Evolutionary conservation across 768 basidiomycete genomes (phyloP).

Genomic region (Terana coerulea): DNA sequence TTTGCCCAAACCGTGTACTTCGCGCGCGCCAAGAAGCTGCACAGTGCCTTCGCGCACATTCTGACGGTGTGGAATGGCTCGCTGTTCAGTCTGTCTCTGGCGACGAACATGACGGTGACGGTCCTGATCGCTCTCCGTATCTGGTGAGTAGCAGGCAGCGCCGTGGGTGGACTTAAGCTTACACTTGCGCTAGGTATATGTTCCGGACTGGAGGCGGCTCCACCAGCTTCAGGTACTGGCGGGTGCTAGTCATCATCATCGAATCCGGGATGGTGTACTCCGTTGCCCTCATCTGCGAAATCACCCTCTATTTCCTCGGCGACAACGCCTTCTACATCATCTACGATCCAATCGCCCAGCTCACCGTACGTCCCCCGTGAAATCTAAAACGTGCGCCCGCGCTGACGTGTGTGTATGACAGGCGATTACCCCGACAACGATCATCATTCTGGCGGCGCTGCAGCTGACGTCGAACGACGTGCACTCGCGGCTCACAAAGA

Average conservation of each 20-base stretch:
- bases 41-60: slow-evolving; percentile 31
- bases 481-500: slow-evolving; percentile 22
- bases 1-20: slow-evolving; percentile 30
- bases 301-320: slow-evolving; percentile 31
- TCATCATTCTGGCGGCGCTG: slow-evolving; percentile 28
- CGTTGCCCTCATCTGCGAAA: slow-evolving; percentile 29
- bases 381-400: background rate
- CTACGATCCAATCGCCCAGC: slow-evolving; percentile 35
- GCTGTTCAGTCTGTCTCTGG: slow-evolving; percentile 31
- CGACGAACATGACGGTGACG: slow-evolving; percentile 32
- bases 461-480: slow-evolving; percentile 26
- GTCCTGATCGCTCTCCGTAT: slow-evolving; percentile 30
- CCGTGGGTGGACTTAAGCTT: background rate
- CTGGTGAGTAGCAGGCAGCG: slow-evolving; percentile 21
- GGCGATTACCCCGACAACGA: slow-evolving; percentile 31
- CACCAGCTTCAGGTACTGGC: slow-evolving; percentile 22
- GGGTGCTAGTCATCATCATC: slow-evolving; percentile 26
- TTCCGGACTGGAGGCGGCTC: slow-evolving; percentile 17
- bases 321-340: slow-evolving; percentile 34
- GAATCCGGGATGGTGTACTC: slow-evolving; percentile 31
- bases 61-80: slow-evolving; percentile 33
- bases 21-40: slow-evolving; percentile 22
- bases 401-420: slow-evolving; percentile 3
- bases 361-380: slow-evolving; percentile 24
- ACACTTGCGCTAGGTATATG: slow-evolving; percentile 18